Base-by-base conservation (phyloP, 331 rosid genomes). In the Ulmus americana region DNA sequence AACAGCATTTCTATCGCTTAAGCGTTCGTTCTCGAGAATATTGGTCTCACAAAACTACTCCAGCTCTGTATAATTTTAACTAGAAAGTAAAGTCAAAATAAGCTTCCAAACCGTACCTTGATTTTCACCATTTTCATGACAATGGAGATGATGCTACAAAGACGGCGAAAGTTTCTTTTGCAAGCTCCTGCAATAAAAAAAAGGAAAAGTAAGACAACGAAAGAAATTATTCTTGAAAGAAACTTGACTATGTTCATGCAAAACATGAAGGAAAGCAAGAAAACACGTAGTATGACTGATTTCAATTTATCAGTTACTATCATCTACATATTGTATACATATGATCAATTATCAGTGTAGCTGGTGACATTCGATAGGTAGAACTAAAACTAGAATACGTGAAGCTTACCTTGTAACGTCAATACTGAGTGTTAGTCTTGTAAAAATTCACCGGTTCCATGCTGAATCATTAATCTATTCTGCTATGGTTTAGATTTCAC, bases 391-490 rank as follows among this genome's bases (percentile, higher is more conserved):
- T 4, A 13, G 48, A 58, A 64, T 46, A 64, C 43, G 53, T 15
- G 58, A 56, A 61, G 16, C 75, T 62, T 86, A 90, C 95, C 95
- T 81, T 76, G 79, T 70, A 64, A 61, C 68, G 44, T 75, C 64
- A 65, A 70, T 75, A 74, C 35, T 61, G 81, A 81, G 62, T 64
- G 62, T 76, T 55, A 22, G 59, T 64, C 11, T 76, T 61, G 4
- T 55, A 72, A 61, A 67, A 61, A 46, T 79, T 65, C 67, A 67
- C 13, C 39, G 74, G 70, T 59, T 74, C 69, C 61, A 59, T 45
- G 48, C 64, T 63, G 68, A 60, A 65, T 62, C 61, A 61, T 14
- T 11, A 39, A 71, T 67, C 68, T 69, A 76, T 70, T 77, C 85
- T 12, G 62, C 65, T 69, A 70, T 35, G 55, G 78, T 76, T 85